Conservation (phyloP, 441 rosid species). For the Sinapis alba region DNA sequence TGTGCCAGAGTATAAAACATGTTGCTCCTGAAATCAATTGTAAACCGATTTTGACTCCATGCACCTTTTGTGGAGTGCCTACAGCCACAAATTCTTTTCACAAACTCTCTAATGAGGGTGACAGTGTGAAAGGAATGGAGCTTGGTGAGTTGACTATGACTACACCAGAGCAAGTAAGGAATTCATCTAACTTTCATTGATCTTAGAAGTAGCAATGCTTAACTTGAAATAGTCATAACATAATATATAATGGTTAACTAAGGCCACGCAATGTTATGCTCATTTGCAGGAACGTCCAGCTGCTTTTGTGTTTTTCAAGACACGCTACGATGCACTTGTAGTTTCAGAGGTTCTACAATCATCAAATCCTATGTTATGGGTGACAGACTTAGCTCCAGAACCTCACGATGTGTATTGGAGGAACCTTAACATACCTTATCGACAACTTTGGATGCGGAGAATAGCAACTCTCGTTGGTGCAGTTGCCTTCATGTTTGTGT, state of each 20-base stretch:
- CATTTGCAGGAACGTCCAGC: conserved; percentile 52
- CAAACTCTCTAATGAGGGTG: conserved; percentile 57
- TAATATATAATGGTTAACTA: neutral
- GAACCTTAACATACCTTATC: conserved; percentile 84
- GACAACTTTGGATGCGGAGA: conserved; percentile 90
- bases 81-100: conserved; percentile 60
- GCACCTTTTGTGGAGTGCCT: conserved; percentile 57
- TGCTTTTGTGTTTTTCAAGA: conserved; percentile 94
- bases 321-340: conserved; percentile 77
- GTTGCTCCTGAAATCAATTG: conserved; percentile 48
- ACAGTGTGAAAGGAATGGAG: conserved; percentile 45
- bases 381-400: conserved; percentile 86
- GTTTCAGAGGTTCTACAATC: conserved; percentile 80
- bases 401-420: conserved; percentile 93
- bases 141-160: conserved; percentile 46
- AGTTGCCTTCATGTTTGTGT: conserved; percentile 74
- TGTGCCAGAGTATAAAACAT: conserved; percentile 56
- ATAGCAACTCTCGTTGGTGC: conserved; percentile 68
- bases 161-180: conserved; percentile 55
- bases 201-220: conserved; percentile 11
- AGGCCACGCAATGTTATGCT: neutral
- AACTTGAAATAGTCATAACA: neutral
- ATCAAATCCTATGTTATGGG: conserved; percentile 97
- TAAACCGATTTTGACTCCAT: conserved; percentile 42
- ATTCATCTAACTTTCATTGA: neutral